Evolutionary conservation across 345 rosid species (phyloP).

Genomic region (Alliaria petiolata): DNA sequence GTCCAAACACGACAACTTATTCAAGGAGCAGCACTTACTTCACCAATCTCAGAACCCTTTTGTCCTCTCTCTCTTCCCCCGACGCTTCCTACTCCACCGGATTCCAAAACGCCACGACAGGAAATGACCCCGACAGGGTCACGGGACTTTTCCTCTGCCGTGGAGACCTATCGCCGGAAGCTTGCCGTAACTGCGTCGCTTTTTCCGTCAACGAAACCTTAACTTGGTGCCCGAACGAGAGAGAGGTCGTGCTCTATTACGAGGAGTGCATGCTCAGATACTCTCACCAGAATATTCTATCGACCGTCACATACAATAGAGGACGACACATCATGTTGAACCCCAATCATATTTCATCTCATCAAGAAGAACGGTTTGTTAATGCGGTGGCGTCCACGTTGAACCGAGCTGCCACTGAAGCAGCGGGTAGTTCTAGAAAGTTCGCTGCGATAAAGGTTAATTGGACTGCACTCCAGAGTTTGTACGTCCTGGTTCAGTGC

Average conservation of each 20-base stretch:
- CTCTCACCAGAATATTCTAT: conserved; percentile 17
- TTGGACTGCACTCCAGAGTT: background rate
- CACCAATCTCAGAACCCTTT: conserved; percentile 36
- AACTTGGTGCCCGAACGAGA: conserved; percentile 13
- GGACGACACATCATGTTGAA: background rate
- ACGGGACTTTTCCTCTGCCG: conserved; percentile 37
- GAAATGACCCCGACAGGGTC: conserved; percentile 17
- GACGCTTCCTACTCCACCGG: conserved; percentile 21
- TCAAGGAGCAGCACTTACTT: conserved; percentile 30
- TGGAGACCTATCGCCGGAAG: background rate
- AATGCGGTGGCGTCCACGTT: background rate
- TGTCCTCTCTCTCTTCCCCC: conserved; percentile 25
- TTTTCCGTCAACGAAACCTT: background rate
- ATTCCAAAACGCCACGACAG: conserved; percentile 40
- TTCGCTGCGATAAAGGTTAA: conserved; percentile 13
- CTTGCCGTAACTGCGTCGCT: background rate
- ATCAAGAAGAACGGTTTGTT: background rate
- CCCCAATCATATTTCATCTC: background rate
- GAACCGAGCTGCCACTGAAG: background rate
- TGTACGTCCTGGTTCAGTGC: conserved; percentile 48
- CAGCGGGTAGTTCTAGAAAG: background rate
- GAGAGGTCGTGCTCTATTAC: conserved; percentile 20
- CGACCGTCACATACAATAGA: background rate
- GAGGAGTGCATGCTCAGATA: conserved; percentile 35
- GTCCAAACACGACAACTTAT: conserved; percentile 21